Conservation (phyloP, 106 monocot genomes). For the Dendrobium catenatum region DNA sequence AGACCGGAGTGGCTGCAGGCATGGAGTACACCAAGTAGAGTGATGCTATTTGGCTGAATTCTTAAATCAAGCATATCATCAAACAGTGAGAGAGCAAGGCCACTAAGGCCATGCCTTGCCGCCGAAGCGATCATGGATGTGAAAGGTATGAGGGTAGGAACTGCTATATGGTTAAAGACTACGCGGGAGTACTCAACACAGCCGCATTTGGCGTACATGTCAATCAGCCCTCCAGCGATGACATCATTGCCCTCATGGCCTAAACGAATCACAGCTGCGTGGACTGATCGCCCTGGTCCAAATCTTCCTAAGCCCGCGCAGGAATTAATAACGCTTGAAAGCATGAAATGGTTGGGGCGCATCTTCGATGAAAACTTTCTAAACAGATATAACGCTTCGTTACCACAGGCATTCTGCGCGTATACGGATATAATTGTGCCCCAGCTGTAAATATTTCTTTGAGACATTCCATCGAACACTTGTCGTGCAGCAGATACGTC, state of each 20-base stretch:
- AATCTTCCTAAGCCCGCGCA: conserved; percentile 59
- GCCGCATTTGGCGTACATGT: conserved; percentile 92
- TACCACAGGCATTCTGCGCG: conserved; percentile 47
- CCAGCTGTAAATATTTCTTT: conserved; percentile 51
- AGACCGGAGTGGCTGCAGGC: conserved; percentile 79
- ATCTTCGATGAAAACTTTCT: conserved; percentile 15
- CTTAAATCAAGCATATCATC: conserved; percentile 45
- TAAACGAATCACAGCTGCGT: conserved; percentile 38
- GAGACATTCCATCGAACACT: conserved; percentile 46
- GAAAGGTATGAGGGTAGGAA: conserved; percentile 42
- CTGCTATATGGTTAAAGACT: conserved; percentile 46
- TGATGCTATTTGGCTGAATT: conserved; percentile 59
- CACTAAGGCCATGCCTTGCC: conserved; percentile 49
- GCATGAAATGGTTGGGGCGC: conserved; percentile 66
- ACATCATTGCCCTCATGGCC: conserved; percentile 47
- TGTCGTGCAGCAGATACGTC: conserved; percentile 26
- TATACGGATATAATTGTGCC: conserved; percentile 61
- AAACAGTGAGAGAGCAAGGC: conserved; percentile 33
- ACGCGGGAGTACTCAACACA: conserved; percentile 38
- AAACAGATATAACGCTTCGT: conserved; percentile 50
- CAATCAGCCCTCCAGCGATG: conserved; percentile 56
- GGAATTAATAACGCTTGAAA: conserved; percentile 58
- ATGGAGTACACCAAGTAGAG: conserved; percentile 66
- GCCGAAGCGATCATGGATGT: conserved; percentile 64
- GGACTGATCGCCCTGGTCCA: conserved; percentile 46